phyloP scores from a whole-genome alignment of 1,284 basidiomycete genomes.

The Amylostereum chailletii region DNA sequence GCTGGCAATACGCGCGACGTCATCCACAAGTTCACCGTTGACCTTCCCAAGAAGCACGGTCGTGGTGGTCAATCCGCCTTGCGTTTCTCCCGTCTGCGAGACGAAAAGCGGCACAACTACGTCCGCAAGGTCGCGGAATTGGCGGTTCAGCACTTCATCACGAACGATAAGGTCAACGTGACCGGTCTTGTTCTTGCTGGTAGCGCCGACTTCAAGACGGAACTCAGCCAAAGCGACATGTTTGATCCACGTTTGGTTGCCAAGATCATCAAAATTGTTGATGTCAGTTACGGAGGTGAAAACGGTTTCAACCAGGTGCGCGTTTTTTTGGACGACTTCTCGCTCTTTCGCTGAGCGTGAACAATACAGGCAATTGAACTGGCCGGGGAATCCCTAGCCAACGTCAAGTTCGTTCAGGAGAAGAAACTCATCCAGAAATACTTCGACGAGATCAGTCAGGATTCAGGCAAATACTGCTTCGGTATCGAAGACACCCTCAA shows the following conservation, averaged over 20 bases:
- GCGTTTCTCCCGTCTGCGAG: conserved; percentile 99
- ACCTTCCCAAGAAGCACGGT: conserved; percentile 99
- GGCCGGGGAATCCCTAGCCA: conserved; percentile 89
- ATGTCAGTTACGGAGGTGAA: conserved; percentile 98
- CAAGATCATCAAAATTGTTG: conserved; percentile 95
- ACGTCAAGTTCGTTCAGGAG: conserved; percentile 99
- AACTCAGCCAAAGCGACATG: conserved; percentile 93
- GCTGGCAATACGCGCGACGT: conserved; percentile 97
- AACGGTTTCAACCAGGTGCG: conserved; percentile 95
- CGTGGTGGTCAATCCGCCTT: conserved; percentile 99
- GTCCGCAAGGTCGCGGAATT: conserved; percentile 97
- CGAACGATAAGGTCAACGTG: conserved; percentile 97
- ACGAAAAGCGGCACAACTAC: conserved; percentile 99
- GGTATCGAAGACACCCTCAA: conserved; percentile 97
- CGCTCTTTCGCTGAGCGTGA: background rate
- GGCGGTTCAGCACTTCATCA: conserved; percentile 97
- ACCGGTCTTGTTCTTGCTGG: conserved; percentile 96
- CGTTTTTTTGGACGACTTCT: background rate
- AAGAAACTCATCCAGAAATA: conserved; percentile 96
- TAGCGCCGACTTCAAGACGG: conserved; percentile 98
- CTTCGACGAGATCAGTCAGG: conserved; percentile 99
- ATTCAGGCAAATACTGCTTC: conserved; percentile 97
- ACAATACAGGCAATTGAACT: conserved; percentile 84
- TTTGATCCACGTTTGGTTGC: conserved; percentile 85
- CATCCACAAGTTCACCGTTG: conserved; percentile 97